phyloP scores from a whole-genome alignment of 2,329 filamentous ascomycete species.

The Bipolaris oryzae region DNA sequence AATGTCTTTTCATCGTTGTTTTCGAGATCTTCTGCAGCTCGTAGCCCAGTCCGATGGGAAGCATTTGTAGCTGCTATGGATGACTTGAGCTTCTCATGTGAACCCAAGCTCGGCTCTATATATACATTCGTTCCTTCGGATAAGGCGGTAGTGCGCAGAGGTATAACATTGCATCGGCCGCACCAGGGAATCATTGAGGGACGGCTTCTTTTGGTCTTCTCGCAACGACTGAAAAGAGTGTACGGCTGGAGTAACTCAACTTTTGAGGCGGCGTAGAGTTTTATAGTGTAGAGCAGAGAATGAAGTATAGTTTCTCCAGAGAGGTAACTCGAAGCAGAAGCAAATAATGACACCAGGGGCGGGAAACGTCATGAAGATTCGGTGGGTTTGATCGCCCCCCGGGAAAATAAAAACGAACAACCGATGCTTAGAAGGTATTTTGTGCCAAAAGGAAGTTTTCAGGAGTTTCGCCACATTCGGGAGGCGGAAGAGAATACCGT shows the following conservation, averaged over 20 bases:
- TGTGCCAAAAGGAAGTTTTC: too few species aligned
- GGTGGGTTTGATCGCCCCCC: too few species aligned
- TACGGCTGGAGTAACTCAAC: slow-evolving; percentile 22
- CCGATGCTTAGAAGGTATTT: too few species aligned
- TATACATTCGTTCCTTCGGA: slow-evolving; percentile 19
- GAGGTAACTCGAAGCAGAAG: too few species aligned
- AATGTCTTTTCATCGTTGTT: slow-evolving; percentile 48
- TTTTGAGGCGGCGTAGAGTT: slow-evolving; percentile 9
- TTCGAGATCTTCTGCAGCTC: slow-evolving; percentile 25
- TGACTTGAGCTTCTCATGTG: slow-evolving; percentile 19
- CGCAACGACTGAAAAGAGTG: slow-evolving; percentile 15
- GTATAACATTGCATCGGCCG: slow-evolving; percentile 25
- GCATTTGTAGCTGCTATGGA: slow-evolving; percentile 21
- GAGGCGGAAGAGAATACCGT: too few species aligned
- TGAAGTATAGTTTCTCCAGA: too few species aligned
- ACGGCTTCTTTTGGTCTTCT: slow-evolving; percentile 13
- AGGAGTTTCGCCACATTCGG: too few species aligned
- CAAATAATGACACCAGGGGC: too few species aligned
- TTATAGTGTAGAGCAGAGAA: too few species aligned
- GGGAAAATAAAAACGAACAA: too few species aligned
- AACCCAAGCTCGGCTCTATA: slow-evolving; percentile 22
- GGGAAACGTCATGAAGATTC: too few species aligned
- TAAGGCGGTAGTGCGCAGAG: slow-evolving; percentile 4
- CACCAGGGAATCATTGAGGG: slow-evolving; percentile 24
- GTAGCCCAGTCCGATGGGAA: slow-evolving; percentile 28